These are phyloP conservation scores for Suillus spraguei DNA, from an alignment of 768 basidiomycete species.

Conservation along the genomic window DNA sequence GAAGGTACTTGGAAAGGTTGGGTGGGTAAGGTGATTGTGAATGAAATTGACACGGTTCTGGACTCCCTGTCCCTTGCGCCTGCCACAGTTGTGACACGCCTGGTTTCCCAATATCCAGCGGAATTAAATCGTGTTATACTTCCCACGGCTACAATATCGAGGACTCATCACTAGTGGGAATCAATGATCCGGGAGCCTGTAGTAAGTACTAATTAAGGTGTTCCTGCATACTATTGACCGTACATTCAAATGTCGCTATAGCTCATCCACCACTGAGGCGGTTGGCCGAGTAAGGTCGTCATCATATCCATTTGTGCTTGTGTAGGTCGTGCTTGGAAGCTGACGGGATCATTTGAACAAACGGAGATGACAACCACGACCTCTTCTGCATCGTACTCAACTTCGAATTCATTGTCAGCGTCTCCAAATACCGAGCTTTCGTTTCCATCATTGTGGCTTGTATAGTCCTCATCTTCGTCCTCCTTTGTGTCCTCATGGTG, in stretches of 20 bases:
- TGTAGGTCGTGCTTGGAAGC: not conserved
- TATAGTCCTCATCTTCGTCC: not conserved
- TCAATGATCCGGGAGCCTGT: no score
- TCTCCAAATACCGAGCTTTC: not conserved
- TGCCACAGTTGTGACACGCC: no score
- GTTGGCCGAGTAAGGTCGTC: not conserved
- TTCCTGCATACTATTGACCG: not conserved
- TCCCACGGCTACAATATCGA: no score
- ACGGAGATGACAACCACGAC: not conserved
- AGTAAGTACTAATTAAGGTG: not conserved
- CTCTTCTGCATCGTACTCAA: not conserved
- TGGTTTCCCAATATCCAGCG: no score
- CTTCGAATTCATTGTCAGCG: not conserved
- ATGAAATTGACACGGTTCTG: no score
- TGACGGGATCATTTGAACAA: not conserved
- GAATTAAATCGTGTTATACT: no score
- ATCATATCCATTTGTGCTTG: not conserved
- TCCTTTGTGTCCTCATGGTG: not conserved
- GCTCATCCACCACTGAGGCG: slow-evolving; percentile 1
- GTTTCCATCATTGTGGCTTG: not conserved
- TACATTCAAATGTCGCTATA: not conserved
- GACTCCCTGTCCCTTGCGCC: no score
- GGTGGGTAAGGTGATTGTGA: no score
- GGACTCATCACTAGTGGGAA: no score
- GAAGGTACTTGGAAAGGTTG: no score